Conservation (phyloP, 805 yeast genomes). For the Kurtzmaniella cleridarum region DNA sequence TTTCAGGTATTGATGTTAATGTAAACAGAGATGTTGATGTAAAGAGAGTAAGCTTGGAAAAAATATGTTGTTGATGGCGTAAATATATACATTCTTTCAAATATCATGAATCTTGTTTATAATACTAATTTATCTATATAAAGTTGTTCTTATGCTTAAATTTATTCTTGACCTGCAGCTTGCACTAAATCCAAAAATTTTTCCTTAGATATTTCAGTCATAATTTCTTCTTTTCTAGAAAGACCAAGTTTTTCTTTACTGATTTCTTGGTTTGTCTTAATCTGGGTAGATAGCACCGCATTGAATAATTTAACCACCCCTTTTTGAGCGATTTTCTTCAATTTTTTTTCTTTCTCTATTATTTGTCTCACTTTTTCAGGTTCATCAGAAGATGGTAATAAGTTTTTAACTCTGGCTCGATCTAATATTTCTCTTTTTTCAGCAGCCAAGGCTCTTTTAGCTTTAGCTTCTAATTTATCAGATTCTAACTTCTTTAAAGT, state of each 20-base stretch:
- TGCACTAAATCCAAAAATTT: constrained; percentile 83
- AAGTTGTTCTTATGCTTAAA: not conserved
- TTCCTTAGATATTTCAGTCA: constrained; percentile 81
- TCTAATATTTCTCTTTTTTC: constrained; percentile 70
- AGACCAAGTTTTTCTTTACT: constrained; percentile 40
- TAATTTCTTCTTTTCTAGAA: constrained; percentile 51
- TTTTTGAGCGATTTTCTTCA: constrained; percentile 78
- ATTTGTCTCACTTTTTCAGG: constrained; percentile 50
- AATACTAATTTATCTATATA: not conserved
- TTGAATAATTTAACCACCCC: constrained; percentile 85
- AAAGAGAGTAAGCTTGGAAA: too few species aligned
- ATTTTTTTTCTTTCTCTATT: constrained; percentile 60
- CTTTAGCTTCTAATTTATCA: constrained; percentile 79
- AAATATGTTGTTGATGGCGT: too few species aligned
- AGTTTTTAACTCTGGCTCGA: constrained; percentile 59
- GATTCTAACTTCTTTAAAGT: constrained; percentile 68
- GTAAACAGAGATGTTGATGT: too few species aligned
- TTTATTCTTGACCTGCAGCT: constrained; percentile 52
- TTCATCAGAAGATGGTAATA: constrained; percentile 59
- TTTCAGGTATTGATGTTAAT: too few species aligned
- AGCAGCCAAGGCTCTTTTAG: constrained; percentile 58
- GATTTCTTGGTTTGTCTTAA: constrained; percentile 48
- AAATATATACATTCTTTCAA: too few species aligned
- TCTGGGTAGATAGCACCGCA: constrained; percentile 77
- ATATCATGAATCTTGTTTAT: too few species aligned